phyloP scores from a whole-genome alignment of 2,329 filamentous ascomycete genomes.

The Colletotrichum lupini region DNA sequence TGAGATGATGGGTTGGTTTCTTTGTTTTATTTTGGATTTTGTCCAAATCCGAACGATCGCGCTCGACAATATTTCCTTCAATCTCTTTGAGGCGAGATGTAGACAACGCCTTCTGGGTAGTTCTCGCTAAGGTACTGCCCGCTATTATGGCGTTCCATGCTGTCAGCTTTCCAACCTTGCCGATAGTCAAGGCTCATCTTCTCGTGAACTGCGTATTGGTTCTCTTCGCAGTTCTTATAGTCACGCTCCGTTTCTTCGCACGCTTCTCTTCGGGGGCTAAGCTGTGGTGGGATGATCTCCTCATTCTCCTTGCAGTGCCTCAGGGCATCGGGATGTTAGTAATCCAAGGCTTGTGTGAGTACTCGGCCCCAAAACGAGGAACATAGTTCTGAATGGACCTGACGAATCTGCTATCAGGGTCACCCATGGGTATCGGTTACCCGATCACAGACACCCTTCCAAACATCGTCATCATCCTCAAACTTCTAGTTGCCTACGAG shows the following conservation, averaged over 20 bases:
- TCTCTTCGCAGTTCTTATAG: conserved; percentile 38
- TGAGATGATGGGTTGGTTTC: not conserved
- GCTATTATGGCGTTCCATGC: not conserved
- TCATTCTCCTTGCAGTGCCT: conserved; percentile 48
- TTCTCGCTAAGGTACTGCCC: not conserved
- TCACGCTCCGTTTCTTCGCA: conserved; percentile 41
- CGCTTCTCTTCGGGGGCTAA: conserved; percentile 40
- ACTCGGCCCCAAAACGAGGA: not conserved
- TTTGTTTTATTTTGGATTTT: not conserved
- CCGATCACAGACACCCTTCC: conserved; percentile 37
- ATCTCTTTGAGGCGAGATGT: not conserved
- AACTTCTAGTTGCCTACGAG: conserved; percentile 51
- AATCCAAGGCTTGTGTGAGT: conserved; percentile 46
- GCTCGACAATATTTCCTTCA: not conserved
- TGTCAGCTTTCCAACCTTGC: conserved; percentile 36
- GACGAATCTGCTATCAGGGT: conserved; percentile 33
- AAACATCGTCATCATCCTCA: conserved; percentile 40
- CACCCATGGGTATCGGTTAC: conserved; percentile 41
- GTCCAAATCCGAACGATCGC: not conserved
- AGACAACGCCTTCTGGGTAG: not conserved
- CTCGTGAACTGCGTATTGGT: conserved; percentile 40
- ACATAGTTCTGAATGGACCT: not conserved
- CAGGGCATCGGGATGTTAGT: conserved; percentile 43
- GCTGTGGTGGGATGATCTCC: conserved; percentile 49
- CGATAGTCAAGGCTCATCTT: conserved; percentile 40